These are phyloP conservation scores for Saccharomyces hybrid DNA, from an alignment of 1,139 yeast genomes.

Conservation along the genomic window DNA sequence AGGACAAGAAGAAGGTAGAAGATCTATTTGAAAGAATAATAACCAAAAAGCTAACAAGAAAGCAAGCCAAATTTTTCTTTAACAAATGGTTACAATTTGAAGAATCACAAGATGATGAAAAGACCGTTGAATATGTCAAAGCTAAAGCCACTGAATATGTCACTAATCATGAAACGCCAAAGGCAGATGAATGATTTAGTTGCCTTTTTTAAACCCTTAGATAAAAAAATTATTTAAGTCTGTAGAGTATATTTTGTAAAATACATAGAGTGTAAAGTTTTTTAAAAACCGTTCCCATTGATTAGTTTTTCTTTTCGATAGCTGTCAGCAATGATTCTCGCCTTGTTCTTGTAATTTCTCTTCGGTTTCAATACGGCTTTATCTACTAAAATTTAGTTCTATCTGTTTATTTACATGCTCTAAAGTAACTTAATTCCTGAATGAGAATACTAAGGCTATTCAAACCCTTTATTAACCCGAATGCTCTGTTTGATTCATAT, in stretches of 20 bases:
- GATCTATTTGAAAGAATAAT: constrained; percentile 76
- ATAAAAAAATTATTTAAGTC: background rate
- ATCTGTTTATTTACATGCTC: background rate
- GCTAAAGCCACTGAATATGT: constrained; percentile 85
- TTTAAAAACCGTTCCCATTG: background rate
- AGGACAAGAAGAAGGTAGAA: constrained; percentile 58
- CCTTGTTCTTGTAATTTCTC: background rate
- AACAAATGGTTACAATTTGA: constrained; percentile 85
- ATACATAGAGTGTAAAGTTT: background rate
- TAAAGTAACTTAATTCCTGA: background rate
- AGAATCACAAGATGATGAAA: constrained; percentile 59
- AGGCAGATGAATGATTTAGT: background rate
- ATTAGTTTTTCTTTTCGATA: background rate
- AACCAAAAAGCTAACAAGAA: constrained; percentile 62
- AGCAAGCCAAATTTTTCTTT: constrained; percentile 92
- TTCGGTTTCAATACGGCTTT: background rate
- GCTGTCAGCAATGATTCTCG: too few relatives aligned
- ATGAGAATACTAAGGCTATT: background rate
- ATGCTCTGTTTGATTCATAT: constrained; percentile 19
- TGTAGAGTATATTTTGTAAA: background rate
- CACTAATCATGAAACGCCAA: constrained; percentile 14
- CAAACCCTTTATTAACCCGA: background rate
- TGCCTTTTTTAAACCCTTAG: background rate
- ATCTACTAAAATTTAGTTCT: background rate
- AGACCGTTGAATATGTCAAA: constrained; percentile 75